Percentiles rank a stretch among this genome's conserved stretches.
These are phyloP conservation scores for Eimeria acervulina DNA, from an alignment of 169 alveolate genomes.

Conservation along the genomic window DNA sequence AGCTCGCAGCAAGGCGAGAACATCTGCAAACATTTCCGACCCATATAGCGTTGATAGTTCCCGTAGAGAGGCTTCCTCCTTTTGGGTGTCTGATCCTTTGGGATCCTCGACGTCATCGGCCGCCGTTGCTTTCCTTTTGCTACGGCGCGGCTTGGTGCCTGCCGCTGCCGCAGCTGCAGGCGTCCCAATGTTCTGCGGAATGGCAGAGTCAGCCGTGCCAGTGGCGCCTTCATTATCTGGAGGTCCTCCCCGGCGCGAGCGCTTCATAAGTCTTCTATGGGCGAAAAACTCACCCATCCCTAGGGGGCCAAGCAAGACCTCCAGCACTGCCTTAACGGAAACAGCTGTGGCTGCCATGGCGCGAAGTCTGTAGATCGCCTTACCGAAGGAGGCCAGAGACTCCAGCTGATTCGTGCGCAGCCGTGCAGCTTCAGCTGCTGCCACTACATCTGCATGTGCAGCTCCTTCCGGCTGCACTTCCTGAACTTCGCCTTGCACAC, in stretches of 20 bases:
- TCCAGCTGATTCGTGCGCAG: conserved; percentile 66
- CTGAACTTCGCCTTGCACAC: neutral
- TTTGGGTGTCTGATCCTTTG: neutral
- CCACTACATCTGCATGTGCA: conserved; percentile 14
- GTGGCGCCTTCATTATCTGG: neutral
- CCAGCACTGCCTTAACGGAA: conserved; percentile 61
- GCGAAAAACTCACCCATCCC: conserved; percentile 64
- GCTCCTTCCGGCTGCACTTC: neutral
- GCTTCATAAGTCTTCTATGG: conserved; percentile 3
- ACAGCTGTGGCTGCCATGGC: neutral
- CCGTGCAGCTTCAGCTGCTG: conserved; percentile 54
- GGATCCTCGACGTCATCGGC: neutral
- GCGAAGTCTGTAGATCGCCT: conserved; percentile 7
- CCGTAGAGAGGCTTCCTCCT: conserved; percentile 13
- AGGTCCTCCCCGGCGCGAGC: conserved; percentile 3
- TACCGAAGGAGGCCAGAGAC: conserved; percentile 32
- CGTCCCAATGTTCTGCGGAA: neutral
- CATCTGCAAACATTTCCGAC: conserved; percentile 57
- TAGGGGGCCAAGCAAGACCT: conserved; percentile 33
- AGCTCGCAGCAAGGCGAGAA: conserved; percentile 77
- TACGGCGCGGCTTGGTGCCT: conserved; percentile 3
- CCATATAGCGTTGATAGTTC: conserved; percentile 17
- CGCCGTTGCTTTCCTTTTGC: conserved; percentile 30
- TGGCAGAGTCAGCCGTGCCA: neutral
- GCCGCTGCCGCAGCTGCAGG: neutral